Evolutionary conservation across 1,284 basidiomycete genomes (phyloP).

Genomic region (Clitocybe nebularis): DNA sequence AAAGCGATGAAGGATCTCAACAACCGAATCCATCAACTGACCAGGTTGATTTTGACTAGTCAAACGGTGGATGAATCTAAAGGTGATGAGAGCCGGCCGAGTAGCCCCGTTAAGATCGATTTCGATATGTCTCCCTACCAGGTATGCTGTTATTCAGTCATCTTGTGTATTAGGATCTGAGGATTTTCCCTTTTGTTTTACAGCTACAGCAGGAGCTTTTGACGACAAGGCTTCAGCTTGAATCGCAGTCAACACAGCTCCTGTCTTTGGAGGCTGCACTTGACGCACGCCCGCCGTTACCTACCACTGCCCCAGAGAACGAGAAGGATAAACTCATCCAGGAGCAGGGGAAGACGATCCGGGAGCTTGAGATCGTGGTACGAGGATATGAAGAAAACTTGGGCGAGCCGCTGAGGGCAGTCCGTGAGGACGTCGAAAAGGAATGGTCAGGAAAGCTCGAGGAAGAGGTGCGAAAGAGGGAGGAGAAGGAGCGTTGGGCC

Average conservation of each 20-base stretch:
- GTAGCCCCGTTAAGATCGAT: constrained; percentile 79
- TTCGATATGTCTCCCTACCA: constrained; percentile 84
- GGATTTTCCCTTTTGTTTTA: constrained; percentile 1
- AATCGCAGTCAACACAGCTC: constrained; percentile 77
- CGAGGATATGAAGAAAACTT: constrained; percentile 67
- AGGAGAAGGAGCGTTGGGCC: constrained; percentile 70
- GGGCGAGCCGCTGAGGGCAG: constrained; percentile 66
- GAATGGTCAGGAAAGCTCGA: constrained; percentile 69
- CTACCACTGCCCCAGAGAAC: constrained; percentile 44
- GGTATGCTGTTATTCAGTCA: constrained; percentile 32
- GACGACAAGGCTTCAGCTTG: constrained; percentile 66
- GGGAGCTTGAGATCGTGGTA: constrained; percentile 69
- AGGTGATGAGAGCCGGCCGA: constrained; percentile 67
- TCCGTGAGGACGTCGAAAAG: constrained; percentile 77
- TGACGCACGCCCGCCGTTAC: constrained; percentile 56
- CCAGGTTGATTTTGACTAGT: constrained; percentile 83
- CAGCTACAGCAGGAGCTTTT: constrained; percentile 86
- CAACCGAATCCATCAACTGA: constrained; percentile 77
- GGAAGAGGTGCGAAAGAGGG: constrained; percentile 51
- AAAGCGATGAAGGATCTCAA: constrained; percentile 80
- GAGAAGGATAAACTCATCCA: constrained; percentile 70
- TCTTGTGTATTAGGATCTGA: not conserved
- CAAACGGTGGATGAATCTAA: constrained; percentile 69
- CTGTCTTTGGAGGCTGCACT: constrained; percentile 74
- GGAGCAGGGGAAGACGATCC: constrained; percentile 65